phyloP scores from a whole-genome alignment of 78 protist genomes.

The Emiliania huxleyi region DNA sequence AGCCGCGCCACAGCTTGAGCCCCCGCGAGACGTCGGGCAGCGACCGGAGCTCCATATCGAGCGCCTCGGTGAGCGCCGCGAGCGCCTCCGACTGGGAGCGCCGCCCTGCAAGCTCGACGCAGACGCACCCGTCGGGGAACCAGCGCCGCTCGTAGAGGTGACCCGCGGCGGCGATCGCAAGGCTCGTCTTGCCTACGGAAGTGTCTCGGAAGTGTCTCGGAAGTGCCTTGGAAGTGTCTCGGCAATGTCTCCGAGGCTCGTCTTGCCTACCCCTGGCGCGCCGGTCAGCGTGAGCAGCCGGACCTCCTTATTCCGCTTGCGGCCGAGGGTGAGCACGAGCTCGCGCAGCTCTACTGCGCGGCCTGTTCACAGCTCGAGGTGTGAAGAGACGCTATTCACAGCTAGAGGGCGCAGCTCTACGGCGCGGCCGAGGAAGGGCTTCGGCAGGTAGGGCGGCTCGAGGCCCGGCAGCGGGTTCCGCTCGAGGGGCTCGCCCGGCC shows the following conservation, averaged over 20 bases:
- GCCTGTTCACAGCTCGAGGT: too few species aligned
- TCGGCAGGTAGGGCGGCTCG: neutral
- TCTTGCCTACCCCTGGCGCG: neutral
- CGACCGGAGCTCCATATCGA: neutral
- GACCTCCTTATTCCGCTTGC: neutral
- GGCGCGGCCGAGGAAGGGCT: slow-evolving; percentile 14
- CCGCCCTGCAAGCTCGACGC: neutral
- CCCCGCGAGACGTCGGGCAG: neutral
- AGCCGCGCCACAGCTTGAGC: neutral
- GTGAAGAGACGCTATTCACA: too few species aligned
- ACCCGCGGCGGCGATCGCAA: neutral
- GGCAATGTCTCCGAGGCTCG: too few species aligned
- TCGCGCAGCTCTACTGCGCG: neutral
- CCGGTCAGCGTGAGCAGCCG: neutral
- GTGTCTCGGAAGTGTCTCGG: too few species aligned
- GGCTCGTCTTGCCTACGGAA: neutral
- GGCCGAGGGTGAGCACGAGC: slow-evolving; percentile 8
- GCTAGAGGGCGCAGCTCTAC: neutral
- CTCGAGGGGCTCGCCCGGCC: neutral
- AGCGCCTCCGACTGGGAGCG: neutral
- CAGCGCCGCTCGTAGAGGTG: slow-evolving; percentile 4
- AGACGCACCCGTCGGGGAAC: neutral
- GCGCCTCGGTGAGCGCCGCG: neutral
- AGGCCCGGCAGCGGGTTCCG: neutral
- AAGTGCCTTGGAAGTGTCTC: too few species aligned